Evolutionary conservation across 129 eudicot species (phyloP).

Genomic region (Chrysanthemum lavandulifolium): DNA sequence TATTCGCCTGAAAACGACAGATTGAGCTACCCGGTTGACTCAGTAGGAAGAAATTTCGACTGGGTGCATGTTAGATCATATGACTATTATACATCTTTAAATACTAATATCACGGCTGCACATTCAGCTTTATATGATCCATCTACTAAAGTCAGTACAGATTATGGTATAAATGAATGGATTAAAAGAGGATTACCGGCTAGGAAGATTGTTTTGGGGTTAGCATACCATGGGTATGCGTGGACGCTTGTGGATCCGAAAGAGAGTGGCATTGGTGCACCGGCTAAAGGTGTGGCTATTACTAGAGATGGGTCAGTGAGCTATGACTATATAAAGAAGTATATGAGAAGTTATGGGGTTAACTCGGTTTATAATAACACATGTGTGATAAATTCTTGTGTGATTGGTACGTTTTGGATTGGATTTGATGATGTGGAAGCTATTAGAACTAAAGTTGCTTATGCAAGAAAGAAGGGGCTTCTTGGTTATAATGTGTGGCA

Average conservation of each 20-base stretch:
- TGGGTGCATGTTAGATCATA: slow-evolving; percentile 66
- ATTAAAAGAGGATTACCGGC: slow-evolving; percentile 35
- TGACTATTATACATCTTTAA: slow-evolving; percentile 40
- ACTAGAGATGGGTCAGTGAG: slow-evolving; percentile 32
- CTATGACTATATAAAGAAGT: slow-evolving; percentile 38
- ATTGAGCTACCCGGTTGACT: slow-evolving; percentile 35
- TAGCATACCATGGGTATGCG: slow-evolving; percentile 59
- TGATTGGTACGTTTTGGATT: slow-evolving; percentile 50
- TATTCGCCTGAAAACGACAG: slow-evolving; percentile 33
- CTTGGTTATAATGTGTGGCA: slow-evolving; percentile 72
- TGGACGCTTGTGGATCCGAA: slow-evolving; percentile 48
- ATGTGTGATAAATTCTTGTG: slow-evolving; percentile 40
- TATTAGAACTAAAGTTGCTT: slow-evolving; percentile 48
- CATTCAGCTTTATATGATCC: slow-evolving; percentile 53
- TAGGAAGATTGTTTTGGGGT: slow-evolving; percentile 41
- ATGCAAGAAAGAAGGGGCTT: slow-evolving; percentile 46
- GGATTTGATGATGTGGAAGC: slow-evolving; percentile 52
- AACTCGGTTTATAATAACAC: slow-evolving; percentile 36
- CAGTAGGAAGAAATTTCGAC: slow-evolving; percentile 41
- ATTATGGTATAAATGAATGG: slow-evolving; percentile 50
- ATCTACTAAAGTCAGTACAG: slow-evolving; percentile 36
- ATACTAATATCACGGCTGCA: slow-evolving; percentile 27
- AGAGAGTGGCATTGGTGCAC: slow-evolving; percentile 43
- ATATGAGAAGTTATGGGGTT: slow-evolving; percentile 19
- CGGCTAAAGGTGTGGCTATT: slow-evolving; percentile 39